phyloP scores from a whole-genome alignment of 2,329 filamentous ascomycete genomes.

The Zarea fungicola region DNA sequence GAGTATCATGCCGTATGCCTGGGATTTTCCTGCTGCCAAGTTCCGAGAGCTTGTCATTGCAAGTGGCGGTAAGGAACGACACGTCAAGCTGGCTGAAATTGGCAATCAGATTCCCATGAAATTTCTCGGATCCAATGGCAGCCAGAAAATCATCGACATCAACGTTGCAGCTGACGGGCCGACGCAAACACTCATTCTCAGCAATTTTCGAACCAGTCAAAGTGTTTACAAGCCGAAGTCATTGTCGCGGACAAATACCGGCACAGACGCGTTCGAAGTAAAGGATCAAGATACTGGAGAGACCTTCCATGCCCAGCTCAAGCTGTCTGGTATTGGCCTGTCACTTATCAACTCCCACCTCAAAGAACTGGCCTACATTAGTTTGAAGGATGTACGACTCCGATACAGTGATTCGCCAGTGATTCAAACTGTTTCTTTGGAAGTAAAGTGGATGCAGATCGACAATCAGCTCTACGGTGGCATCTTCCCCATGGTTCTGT shows the following conservation, averaged over 20 bases:
- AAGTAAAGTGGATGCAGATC: constrained; percentile 98
- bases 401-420: constrained; percentile 90
- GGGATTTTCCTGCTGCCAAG: constrained; percentile 98
- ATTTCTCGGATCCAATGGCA: constrained; percentile 60
- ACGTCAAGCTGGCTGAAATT: constrained; percentile 93
- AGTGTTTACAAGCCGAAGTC: constrained; percentile 72
- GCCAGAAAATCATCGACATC: constrained; percentile 88
- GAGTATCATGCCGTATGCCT: constrained; percentile 99
- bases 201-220: constrained; percentile 88
- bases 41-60: constrained; percentile 83
- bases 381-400: constrained; percentile 83
- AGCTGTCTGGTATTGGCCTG: constrained; percentile 83
- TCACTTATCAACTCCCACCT: constrained; percentile 91
- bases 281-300: constrained; percentile 85
- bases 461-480: constrained; percentile 98
- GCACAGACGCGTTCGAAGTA: constrained; percentile 72
- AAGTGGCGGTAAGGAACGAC: constrained; percentile 55
- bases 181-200: constrained; percentile 88
- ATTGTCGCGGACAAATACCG: constrained; percentile 41
- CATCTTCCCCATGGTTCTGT: constrained; percentile 94
- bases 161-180: constrained; percentile 94
- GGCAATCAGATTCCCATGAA: constrained; percentile 95
- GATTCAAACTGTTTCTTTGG: constrained; percentile 85
- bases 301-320: constrained; percentile 83
- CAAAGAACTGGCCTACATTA: constrained; percentile 89